phyloP scores from a whole-genome alignment of 2,329 filamentous ascomycete genomes.

The Phyllosticta paracitricarpa region DNA sequence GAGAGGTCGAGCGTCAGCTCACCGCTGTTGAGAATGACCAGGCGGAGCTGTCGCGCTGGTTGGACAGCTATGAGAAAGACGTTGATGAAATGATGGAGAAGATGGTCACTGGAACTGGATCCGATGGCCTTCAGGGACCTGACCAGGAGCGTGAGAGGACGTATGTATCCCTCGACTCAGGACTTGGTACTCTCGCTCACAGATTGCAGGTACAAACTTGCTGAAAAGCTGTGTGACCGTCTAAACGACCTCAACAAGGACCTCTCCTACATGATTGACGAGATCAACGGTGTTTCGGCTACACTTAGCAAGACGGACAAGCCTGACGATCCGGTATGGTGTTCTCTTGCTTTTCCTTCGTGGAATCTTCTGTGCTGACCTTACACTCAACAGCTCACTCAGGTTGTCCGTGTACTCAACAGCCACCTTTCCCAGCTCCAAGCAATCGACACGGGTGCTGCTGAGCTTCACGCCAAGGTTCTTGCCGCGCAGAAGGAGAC shows the following conservation, averaged over 20 bases:
- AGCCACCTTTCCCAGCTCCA: conserved; percentile 85
- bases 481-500: conserved; percentile 69
- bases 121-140: conserved; percentile 70
- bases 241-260: conserved; percentile 92
- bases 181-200: conserved; percentile 16
- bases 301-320: conserved; percentile 83
- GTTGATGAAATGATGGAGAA: conserved; percentile 75
- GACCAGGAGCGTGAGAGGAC: conserved; percentile 94
- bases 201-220: conserved; percentile 61
- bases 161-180: conserved; percentile 34
- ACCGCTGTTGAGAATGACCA: conserved; percentile 85
- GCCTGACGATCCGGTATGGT: conserved; percentile 36
- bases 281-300: conserved; percentile 89
- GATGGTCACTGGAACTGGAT: conserved; percentile 43
- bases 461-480: conserved; percentile 73
- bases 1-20: conserved; percentile 88
- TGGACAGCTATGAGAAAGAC: conserved; percentile 85
- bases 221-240: conserved; percentile 83
- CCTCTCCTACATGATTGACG: conserved; percentile 91
- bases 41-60: conserved; percentile 75
- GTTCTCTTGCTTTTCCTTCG: not conserved
- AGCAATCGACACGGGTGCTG: conserved; percentile 81
- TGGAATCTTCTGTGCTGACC: not conserved
- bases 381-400: conserved; percentile 57
- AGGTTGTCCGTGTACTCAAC: conserved; percentile 93